Evolutionary conservation across 192 early-diverging fungal species (phyloP), one percentile per base, ranked within the genome.

Genomic region (Mortierella alpina): DNA sequence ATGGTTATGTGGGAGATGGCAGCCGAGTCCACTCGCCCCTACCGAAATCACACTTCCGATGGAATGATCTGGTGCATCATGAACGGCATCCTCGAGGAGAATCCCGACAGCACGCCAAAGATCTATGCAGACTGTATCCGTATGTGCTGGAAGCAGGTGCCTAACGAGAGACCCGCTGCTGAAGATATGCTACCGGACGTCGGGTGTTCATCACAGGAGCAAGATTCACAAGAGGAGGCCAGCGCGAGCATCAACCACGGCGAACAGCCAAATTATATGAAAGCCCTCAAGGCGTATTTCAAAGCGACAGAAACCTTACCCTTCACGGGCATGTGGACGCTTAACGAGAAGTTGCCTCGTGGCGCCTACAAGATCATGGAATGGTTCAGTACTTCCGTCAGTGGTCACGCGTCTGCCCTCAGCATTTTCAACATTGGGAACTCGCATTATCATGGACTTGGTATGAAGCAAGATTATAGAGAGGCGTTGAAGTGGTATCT

Each of bases 1-100:
- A 18, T 74, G 14, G 56, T 74, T 0, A 65, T 74, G 64, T 74
- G 63, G 72, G 64, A 74, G 72, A 65, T 74, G 59, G 59, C 70
- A 20, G 10, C 60, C 5, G 20, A 47, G 60, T 47, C 44, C 45
- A 62, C 20, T 62, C 60, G 47, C 10, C 60, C 60, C 17, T 62
- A 62, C 44, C 60, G 47, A 46, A 45, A 62, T 9, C 60, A 62
- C 20, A 13, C 42, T 11, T 5, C 5, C 44, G 60, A 48, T n/a
- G n/a, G 18, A 41, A 62, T 62, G 60, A 46, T 9, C 31, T 47
- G 8, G 44, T 62, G 60, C 60, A 62, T 62, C 47, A 15, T 44
- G 60, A 62, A 62, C 11, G 60, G 60, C 44, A 46, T 46, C 60
- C 44, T 45, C 9, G 60, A 62, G 45, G 60, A 44, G 17, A 47